Base-by-base conservation (phyloP, 2,329 filamentous ascomycete species). In the Fusarium setosum region DNA sequence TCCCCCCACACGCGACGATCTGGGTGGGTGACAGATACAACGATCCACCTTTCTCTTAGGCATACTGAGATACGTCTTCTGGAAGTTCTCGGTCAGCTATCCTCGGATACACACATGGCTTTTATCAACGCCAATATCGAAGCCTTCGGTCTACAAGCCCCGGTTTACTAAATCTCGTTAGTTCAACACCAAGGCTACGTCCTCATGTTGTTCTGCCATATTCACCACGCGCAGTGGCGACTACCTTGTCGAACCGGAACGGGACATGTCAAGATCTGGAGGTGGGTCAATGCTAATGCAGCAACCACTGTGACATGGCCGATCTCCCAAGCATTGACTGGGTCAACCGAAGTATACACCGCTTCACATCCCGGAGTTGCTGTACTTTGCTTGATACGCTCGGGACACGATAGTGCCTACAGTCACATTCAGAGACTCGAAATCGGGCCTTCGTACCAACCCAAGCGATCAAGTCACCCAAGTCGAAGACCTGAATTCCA, bases 1-100 rank as follows among this genome's bases (percentile, higher is more conserved):
- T 66, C 56, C 61, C 67, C 65, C 69, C 69, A 60, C 69, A 67
- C 65, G 61, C 45, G 53, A 40, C 59, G 65, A 68, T 67, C 66
- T 65, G 34, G 38, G 53, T 32, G 51, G 52, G 37, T 44, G 42
- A 49, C 52, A 52, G 41, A 31, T 59, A 32, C 56, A 42, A 53
- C 32, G 65, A 69, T 69, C 67, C 63, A 71, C 65, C 61, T 59
- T 47, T 20, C 37, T 45, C 56, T 37, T 35, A 38, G 40, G 42
- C 32, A 61, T 58, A 29, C 13, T 24, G 47, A 23, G 41, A 32
- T 29, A 34, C 12, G 18, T 23, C 29, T 18, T 18, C 32, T 34
- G 18, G 44, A 32, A 7, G 44, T 45, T 31, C 41, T 45, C 18
- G 18, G 21, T 21, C 29, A n/a, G 32, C 32, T 47, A 18, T 17